Base-by-base conservation (phyloP, 495 filamentous ascomycete species). In the Tuber umbilicatum region DNA sequence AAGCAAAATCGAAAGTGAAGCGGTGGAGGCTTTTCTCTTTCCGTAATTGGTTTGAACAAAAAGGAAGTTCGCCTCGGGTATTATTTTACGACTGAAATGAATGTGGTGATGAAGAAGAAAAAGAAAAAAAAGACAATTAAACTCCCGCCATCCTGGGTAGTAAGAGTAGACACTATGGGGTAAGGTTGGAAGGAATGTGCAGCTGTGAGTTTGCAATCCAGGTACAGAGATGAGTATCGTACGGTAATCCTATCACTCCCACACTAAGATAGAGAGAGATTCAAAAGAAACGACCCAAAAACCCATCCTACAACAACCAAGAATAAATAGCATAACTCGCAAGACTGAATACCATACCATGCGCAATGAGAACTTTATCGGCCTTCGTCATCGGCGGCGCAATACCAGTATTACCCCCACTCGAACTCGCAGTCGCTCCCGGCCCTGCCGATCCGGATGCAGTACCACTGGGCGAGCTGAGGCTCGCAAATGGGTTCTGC, bases 401-500 rank as follows among this genome's bases (percentile, higher is more conserved):
- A 73, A 72, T n/a, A 38, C 72, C 71, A 64, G 7, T 55, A 27
- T 67, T 69, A 27, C 43, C 3, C 5, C 43, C 17, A 47, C n/a
- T 16, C n/a, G 27, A 35, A n/a, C 72, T 70, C 19, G 81, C 81
- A 38, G 74, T 76, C n/a, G 76, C 81, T 19, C 27, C 23, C 1
- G 81, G 81, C n/a, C 79, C 82, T 38, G 75, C 70, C 35, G 42
- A 42, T 64, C 60, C 27, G 27, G 76, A 71, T 27, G 70, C 69
- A 27, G 76, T 70, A 7, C 73, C 69, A 42, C 73, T 77, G 50
- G 72, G 77, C 68, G 43, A 6, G 21, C 27, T 68, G 9, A 81
- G 64, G 41, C 60, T 77, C 4, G 84, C 72, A 81, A 92, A 92
- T 0, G 92, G 90, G 77, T 94, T 93, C 43, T 80, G 82, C 70